Base-by-base conservation (phyloP, 805 yeast genomes). In the Komagataella mondaviorum region DNA sequence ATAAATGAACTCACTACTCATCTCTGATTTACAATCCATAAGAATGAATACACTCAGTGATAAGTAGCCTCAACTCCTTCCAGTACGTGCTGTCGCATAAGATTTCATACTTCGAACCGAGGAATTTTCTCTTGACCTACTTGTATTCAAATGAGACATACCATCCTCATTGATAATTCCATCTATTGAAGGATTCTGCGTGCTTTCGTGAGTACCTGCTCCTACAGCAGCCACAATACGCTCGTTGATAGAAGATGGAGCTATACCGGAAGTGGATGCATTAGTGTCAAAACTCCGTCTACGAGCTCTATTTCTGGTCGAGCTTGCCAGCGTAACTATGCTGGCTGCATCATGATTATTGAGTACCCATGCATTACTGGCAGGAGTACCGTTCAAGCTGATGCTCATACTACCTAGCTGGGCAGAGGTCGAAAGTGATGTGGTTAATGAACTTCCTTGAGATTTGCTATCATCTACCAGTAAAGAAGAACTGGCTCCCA, bases 171-270 rank as follows among this genome's bases (percentile, higher is more conserved):
- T 30, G 39, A 30, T 30, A 30, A 30, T 30, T 14, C 39, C 39
- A 30, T 30, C 39, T 30, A 30, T 30, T 30, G 39, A 30, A 14
- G 39, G 39, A 30, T 30, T 30, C n/a, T 30, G 39, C 8, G 39
- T 30, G 39, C 39, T 30, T 30, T 30, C 39, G n/a, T 30, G 39
- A 8, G 14, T 30, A 10, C 39, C 39, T 30, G 39, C 14, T 30
- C 14, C 39, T 30, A 14, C 23, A 4, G 23, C 30, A 16, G 16
- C 47, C 6, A 70, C 60, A 6, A 77, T 65, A 50, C 83, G 66
- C 56, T 81, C 88, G 66, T 80, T 67, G 7, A 83, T 80, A 55
- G 85, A 78, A n/a, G 86, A 84, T 0, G 89, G 88, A 1, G 88
- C 80, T 16, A 83, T 82, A 0, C 88, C 88, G 23, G 80, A 70